A percentile compares a stretch with the other conserved stretches of the same genome.
phyloP scores from a whole-genome alignment of 2,329 filamentous ascomycete genomes.

The Penicillium sclerotiorum region DNA sequence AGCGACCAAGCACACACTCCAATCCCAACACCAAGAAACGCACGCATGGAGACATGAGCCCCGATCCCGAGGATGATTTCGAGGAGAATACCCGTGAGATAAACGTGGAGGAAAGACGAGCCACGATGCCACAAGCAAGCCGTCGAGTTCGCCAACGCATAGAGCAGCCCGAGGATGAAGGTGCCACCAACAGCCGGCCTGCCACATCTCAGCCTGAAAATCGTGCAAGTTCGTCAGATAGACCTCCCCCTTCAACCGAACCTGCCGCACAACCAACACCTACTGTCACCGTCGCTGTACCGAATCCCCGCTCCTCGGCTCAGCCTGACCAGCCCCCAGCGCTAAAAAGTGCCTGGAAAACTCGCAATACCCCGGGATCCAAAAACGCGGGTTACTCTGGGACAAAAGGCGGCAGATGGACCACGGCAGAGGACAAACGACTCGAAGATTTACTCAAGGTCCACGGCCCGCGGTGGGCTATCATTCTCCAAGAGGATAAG shows the following conservation, averaged over 20 bases:
- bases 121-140: conserved; percentile 28
- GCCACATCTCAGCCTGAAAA: no score
- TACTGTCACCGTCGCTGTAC: neutral
- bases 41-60: conserved; percentile 8
- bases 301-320: neutral
- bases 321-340: neutral
- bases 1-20: conserved; percentile 9
- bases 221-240: no score
- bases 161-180: neutral
- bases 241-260: no score
- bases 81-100: conserved; percentile 41
- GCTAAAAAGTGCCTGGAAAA: conserved; percentile 4
- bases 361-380: neutral
- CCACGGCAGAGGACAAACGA: conserved; percentile 41
- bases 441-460: conserved; percentile 54
- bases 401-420: conserved; percentile 34
- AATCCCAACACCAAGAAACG: conserved; percentile 19
- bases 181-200: conserved; percentile 15
- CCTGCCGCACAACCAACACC: no score
- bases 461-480: conserved; percentile 51
- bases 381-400: neutral
- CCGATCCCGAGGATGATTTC: no score
- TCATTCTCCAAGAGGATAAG: conserved; percentile 44
- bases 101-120: conserved; percentile 37
- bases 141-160: neutral